Conservation (phyloP, 345 rosid genomes). For the Murraya koenigii region DNA sequence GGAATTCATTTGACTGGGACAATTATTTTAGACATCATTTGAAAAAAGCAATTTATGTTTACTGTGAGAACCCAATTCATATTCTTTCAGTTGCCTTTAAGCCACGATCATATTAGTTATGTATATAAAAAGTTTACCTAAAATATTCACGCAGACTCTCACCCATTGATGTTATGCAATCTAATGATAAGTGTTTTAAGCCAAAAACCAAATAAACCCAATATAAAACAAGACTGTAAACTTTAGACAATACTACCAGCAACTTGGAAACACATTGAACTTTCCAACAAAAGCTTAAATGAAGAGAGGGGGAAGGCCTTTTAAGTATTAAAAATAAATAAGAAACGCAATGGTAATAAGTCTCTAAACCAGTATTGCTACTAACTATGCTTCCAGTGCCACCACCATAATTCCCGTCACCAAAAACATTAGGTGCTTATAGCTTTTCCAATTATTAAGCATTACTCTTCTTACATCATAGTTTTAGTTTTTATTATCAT, state of each 20-base stretch:
- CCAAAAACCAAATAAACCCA: neutral
- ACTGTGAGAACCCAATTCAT: neutral
- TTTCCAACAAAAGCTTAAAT: neutral
- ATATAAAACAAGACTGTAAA: neutral
- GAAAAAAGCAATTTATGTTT: neutral
- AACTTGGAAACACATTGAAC: neutral
- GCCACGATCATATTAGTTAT: neutral
- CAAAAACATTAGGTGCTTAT: neutral
- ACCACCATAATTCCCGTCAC: neutral
- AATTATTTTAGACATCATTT: neutral
- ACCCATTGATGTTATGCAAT: neutral
- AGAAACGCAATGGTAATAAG: too few species aligned
- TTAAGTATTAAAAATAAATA: neutral
- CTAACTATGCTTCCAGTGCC: neutral
- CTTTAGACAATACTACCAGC: neutral
- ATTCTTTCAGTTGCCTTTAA: slow-evolving; percentile 1
- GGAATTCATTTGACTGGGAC: neutral
- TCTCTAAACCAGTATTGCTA: neutral
- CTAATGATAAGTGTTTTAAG: neutral
- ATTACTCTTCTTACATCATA: neutral
- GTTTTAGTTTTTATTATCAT: neutral
- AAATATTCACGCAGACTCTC: neutral
- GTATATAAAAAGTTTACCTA: neutral
- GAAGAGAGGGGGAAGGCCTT: neutral
- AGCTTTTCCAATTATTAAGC: neutral